A percentile compares a stretch with the other conserved stretches of the same genome.
Evolutionary conservation across 2,329 filamentous ascomycete species (phyloP).

Genomic region (Colletotrichum karsti): DNA sequence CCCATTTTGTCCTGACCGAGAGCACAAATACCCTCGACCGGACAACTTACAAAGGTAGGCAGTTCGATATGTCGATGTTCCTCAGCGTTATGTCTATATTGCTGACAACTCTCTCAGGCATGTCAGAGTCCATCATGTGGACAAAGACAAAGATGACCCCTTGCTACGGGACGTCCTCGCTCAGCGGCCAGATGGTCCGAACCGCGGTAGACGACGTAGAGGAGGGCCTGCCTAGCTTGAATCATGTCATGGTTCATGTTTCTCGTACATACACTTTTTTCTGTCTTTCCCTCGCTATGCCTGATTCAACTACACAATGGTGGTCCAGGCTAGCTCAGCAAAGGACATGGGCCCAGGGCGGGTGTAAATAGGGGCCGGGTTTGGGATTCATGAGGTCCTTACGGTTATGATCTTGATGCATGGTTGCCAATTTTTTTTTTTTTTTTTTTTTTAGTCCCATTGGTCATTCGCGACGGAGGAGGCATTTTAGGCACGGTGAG

Average conservation of each 20-base stretch:
- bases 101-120: conserved; percentile 65
- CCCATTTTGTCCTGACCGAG: conserved; percentile 92
- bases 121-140: conserved; percentile 89
- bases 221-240: conserved; percentile 45
- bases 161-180: conserved; percentile 83
- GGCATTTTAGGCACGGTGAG: conserved; percentile 4
- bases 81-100: neutral
- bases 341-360: neutral
- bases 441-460: neutral
- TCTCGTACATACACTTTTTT: conserved; percentile 17
- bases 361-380: conserved; percentile 20
- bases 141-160: conserved; percentile 90
- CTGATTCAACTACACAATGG: neutral
- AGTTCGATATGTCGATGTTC: neutral
- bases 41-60: conserved; percentile 93
- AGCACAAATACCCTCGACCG: conserved; percentile 93
- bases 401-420: neutral
- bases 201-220: conserved; percentile 79
- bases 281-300: neutral
- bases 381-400: neutral
- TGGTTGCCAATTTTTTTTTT: neutral
- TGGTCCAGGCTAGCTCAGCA: neutral
- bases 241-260: neutral
- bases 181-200: conserved; percentile 85
- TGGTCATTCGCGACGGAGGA: neutral